A percentile compares a stretch with the other conserved stretches of the same genome.
Conservation (phyloP, 2,329 filamentous ascomycete genomes). For the Botrytis aclada region DNA sequence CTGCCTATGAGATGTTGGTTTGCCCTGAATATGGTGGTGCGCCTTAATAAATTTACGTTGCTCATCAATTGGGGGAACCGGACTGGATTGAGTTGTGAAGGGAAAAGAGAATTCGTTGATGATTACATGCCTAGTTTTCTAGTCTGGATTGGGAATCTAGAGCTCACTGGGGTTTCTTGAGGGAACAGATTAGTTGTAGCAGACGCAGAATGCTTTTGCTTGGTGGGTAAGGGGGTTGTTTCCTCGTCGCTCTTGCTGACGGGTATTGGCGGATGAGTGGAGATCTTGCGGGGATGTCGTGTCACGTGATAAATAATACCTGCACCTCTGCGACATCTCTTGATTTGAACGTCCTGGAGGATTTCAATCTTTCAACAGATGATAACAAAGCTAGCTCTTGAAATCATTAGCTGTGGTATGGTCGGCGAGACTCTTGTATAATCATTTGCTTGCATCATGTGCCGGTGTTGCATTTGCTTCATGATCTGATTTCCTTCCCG, state of each 20-base stretch:
- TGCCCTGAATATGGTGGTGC: not conserved
- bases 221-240: not conserved
- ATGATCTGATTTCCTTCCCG: not conserved
- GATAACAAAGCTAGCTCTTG: rapidly evolving
- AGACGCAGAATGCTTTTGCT: not conserved
- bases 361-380: not conserved
- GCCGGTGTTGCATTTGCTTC: not conserved
- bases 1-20: not conserved
- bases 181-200: no score
- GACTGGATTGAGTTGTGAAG: no score
- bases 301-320: rapidly evolving
- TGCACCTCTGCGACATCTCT: not conserved
- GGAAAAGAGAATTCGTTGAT: no score
- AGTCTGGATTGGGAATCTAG: no score
- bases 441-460: not conserved
- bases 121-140: no score
- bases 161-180: not conserved
- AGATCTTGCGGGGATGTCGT: rapidly evolving
- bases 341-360: not conserved
- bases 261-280: not conserved
- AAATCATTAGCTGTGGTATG: not conserved
- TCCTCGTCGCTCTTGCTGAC: not conserved
- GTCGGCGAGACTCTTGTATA: not conserved
- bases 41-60: not conserved
- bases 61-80: not conserved